Evolutionary conservation across 2,329 filamentous ascomycete genomes (phyloP).

Genomic region (Drechmeria coniospora): DNA sequence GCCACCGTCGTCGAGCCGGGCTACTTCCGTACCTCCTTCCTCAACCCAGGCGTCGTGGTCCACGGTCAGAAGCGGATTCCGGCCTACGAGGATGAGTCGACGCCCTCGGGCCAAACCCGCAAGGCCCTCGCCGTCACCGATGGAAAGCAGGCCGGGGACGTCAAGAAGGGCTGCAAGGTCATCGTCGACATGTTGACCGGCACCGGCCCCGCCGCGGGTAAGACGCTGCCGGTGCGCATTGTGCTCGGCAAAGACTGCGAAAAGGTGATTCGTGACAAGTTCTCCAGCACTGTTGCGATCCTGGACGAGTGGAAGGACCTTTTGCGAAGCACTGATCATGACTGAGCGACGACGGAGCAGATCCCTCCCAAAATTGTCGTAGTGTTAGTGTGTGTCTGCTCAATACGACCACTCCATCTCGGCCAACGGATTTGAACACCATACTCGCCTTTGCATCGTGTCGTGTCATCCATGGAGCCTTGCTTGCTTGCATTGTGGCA

Average conservation of each 20-base stretch:
- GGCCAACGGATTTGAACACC: no score
- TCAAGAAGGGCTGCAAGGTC: slow-evolving; percentile 33
- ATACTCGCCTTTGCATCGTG: no score
- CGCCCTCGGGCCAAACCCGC: slow-evolving; percentile 13
- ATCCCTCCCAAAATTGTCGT: no score
- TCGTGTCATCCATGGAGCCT: no score
- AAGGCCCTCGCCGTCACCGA: slow-evolving; percentile 19
- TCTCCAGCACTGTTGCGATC: slow-evolving; percentile 22
- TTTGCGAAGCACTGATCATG: slow-evolving; percentile 10
- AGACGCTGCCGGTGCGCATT: slow-evolving; percentile 34
- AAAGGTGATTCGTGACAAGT: slow-evolving; percentile 25
- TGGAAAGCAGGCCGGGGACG: slow-evolving; percentile 38
- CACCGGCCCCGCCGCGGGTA: slow-evolving; percentile 29
- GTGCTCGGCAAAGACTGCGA: slow-evolving; percentile 37
- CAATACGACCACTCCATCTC: no score
- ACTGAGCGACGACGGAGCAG: not conserved
- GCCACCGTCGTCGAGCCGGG: slow-evolving; percentile 32
- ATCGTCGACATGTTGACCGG: slow-evolving; percentile 40
- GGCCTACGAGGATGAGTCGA: slow-evolving; percentile 14
- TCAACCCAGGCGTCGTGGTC: slow-evolving; percentile 19
- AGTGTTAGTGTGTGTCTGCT: no score
- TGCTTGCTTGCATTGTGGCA: no score
- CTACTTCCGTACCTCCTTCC: slow-evolving; percentile 35
- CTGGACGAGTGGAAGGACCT: slow-evolving; percentile 33
- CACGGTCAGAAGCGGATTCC: slow-evolving; percentile 15